Percentiles rank a stretch among this genome's conserved stretches.
These are phyloP conservation scores for Chlamydomonas sphaeroides DNA, from an alignment of 139 green algal genomes.

Conservation along the genomic window DNA sequence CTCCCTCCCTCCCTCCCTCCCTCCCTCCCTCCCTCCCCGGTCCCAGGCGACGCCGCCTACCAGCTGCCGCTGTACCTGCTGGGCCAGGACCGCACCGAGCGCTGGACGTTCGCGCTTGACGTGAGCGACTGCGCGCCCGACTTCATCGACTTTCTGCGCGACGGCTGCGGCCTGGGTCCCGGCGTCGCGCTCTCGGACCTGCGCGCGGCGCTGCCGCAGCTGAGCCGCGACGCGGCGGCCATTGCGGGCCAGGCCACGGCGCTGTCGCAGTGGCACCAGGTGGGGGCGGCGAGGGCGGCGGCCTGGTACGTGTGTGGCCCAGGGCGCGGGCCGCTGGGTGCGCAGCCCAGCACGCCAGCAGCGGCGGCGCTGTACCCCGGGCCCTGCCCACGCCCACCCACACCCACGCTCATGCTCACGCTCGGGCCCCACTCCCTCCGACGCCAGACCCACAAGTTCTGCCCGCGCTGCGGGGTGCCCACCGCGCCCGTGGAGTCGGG, in stretches of 20 bases:
- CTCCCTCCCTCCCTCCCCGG: not conserved
- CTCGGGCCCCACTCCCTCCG: no score
- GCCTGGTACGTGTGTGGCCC: no score
- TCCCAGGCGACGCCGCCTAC: slow-evolving; percentile 25
- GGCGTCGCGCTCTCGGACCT: slow-evolving; percentile 64
- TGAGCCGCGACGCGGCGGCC: slow-evolving; percentile 67
- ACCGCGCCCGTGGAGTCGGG: slow-evolving; percentile 69
- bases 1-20: not conserved
- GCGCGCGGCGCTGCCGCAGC: slow-evolving; percentile 61
- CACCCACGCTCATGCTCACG: no score
- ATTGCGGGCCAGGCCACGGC: slow-evolving; percentile 72
- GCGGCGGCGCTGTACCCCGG: no score
- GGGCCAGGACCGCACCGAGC: slow-evolving; percentile 51
- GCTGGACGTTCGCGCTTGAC: slow-evolving; percentile 70
- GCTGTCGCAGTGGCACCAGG: slow-evolving; percentile 65
- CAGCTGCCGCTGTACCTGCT: slow-evolving; percentile 66
- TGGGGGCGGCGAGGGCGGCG: no score
- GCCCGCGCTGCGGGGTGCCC: slow-evolving; percentile 67
- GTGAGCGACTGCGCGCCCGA: slow-evolving; percentile 34
- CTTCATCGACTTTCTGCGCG: slow-evolving; percentile 49
- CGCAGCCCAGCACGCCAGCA: no score
- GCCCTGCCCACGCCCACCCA: no score
- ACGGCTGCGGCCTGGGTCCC: slow-evolving; percentile 42
- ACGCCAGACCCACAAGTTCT: slow-evolving; percentile 46
- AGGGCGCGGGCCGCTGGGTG: no score